Conservation (phyloP, 257 asterid genomes). For the Ligustrum vulgare region DNA sequence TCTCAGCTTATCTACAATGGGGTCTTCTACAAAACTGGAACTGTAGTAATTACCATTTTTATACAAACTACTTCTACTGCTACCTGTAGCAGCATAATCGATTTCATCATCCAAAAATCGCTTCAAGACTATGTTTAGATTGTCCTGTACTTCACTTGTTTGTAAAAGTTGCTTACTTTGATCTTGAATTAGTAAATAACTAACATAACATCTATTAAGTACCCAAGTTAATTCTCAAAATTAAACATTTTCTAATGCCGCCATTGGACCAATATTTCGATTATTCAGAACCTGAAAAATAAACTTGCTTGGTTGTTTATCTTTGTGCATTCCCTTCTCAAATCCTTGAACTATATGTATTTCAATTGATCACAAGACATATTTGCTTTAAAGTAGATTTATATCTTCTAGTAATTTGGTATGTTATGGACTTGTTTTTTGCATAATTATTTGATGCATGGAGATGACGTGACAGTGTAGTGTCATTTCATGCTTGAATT, state of each 20-base stretch:
- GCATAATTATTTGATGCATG: neutral
- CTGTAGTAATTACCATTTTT: slow-evolving; percentile 42
- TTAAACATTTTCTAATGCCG: neutral
- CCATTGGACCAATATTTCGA: neutral
- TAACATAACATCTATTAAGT: neutral
- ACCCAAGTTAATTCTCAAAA: neutral
- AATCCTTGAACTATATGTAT: too few relatives aligned
- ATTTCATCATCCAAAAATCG: slow-evolving; percentile 53
- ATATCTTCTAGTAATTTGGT: too few relatives aligned
- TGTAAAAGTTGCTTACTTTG: neutral
- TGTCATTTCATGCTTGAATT: neutral
- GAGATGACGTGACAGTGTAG: neutral
- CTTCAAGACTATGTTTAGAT: slow-evolving; percentile 54
- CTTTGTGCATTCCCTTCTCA: too few relatives aligned
- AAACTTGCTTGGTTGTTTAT: neutral
- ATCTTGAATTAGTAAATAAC: neutral
- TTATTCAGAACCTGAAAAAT: too few relatives aligned
- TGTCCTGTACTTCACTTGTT: neutral
- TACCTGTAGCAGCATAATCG: slow-evolving; percentile 17
- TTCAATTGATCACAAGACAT: too few relatives aligned
- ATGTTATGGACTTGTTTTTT: too few relatives aligned
- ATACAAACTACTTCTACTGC: slow-evolving; percentile 5
- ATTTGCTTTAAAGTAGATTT: too few relatives aligned
- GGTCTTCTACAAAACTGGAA: slow-evolving; percentile 71
- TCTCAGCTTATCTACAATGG: slow-evolving; percentile 89